Conservation (phyloP, 345 rosid genomes). For the Aethionema arabicum region DNA sequence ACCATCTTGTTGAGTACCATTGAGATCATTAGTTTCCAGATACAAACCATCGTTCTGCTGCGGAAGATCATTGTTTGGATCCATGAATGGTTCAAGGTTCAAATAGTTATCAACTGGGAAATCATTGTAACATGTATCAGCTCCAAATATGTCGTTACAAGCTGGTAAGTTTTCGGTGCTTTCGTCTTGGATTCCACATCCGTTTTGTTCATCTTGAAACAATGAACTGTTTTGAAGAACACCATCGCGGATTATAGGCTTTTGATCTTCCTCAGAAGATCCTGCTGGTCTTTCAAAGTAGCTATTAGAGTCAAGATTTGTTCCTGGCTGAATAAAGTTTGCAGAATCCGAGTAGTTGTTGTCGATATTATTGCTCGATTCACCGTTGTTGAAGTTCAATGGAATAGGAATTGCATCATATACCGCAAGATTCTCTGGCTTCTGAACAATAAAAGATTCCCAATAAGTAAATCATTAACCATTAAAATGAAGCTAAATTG, state of each 20-base stretch:
- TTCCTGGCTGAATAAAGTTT: constrained; percentile 20
- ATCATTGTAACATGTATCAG: constrained; percentile 41
- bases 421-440: constrained; percentile 34
- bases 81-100: constrained; percentile 48
- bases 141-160: constrained; percentile 44
- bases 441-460: constrained; percentile 38
- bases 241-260: constrained; percentile 41
- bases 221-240: constrained; percentile 30
- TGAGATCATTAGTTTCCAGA: constrained; percentile 73
- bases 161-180: constrained; percentile 39
- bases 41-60: constrained; percentile 47
- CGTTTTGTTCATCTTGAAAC: constrained; percentile 40
- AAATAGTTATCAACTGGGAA: constrained; percentile 40
- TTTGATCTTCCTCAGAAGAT: constrained; percentile 47
- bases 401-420: constrained; percentile 48
- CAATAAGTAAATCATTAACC: too few relatives aligned
- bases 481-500: too few relatives aligned
- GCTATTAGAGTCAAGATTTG: constrained; percentile 34
- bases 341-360: constrained; percentile 28
- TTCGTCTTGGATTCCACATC: constrained; percentile 43
- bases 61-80: constrained; percentile 41
- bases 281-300: constrained; percentile 35
- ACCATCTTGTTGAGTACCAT: constrained; percentile 45
- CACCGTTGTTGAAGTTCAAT: constrained; percentile 52
- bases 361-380: constrained; percentile 48